phyloP scores from a whole-genome alignment of 73 alveolate species.

The Diophrys sp. region DNA sequence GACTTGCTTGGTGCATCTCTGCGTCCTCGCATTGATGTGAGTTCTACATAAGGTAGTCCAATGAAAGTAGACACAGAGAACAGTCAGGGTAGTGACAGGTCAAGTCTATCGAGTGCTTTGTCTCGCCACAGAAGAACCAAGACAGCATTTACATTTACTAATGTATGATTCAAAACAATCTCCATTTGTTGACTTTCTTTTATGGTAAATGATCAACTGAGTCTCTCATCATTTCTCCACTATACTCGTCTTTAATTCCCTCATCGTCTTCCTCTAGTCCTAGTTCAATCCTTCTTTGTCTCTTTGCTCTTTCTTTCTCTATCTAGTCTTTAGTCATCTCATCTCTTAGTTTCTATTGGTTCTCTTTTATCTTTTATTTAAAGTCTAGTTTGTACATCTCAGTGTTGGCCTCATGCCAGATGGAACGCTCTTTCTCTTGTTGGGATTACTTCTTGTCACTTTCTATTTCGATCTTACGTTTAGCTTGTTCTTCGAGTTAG shows the following conservation, averaged over 20 bases:
- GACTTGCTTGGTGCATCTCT: too few relatives aligned
- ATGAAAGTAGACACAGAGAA: too few relatives aligned
- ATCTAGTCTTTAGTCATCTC: conserved; percentile 13
- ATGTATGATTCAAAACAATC: conserved; percentile 38
- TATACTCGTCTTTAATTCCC: conserved; percentile 8
- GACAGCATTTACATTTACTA: background rate
- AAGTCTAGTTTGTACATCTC: conserved; percentile 10
- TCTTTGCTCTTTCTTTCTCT: background rate
- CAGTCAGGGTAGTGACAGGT: too few relatives aligned
- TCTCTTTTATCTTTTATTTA: conserved; percentile 8
- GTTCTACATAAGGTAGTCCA: too few relatives aligned
- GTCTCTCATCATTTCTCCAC: conserved; percentile 18
- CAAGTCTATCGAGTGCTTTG: too few relatives aligned
- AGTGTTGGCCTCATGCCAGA: conserved; percentile 13
- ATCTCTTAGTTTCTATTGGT: conserved; percentile 21
- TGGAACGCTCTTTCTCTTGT: conserved; percentile 34
- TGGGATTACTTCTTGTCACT: conserved; percentile 27
- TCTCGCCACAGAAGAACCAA: conserved; percentile 1
- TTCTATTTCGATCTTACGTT: conserved; percentile 36
- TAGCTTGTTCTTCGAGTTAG: conserved; percentile 50
- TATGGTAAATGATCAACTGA: conserved; percentile 38
- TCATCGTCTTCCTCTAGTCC: conserved; percentile 13
- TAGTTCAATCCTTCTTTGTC: background rate
- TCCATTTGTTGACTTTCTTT: conserved; percentile 38
- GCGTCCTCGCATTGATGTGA: too few relatives aligned